Evolutionary conservation across 805 yeast species (phyloP), one percentile per base, ranked within the genome.

Genomic region (Candida coleopterorum): DNA sequence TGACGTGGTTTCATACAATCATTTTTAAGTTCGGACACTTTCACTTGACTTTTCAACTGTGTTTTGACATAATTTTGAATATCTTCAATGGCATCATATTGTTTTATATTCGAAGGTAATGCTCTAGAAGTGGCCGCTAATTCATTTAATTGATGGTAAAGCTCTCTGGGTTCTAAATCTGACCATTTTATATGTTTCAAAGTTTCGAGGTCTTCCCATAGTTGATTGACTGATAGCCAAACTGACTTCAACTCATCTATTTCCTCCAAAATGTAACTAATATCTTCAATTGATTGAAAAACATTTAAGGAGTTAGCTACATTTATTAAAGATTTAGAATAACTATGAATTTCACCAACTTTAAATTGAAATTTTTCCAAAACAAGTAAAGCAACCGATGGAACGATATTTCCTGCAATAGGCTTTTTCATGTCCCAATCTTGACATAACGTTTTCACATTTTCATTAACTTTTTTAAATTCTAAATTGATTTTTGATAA

Each of bases 61-160:
- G 53, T 52, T 32, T 72, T 73, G 7, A 83, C 53, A 1, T 45
- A 42, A 7, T 51, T 53, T 43, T 77, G 78, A n/a, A 81, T 63
- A 14, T 71, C 70, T 43, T 75, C 80, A 52, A 80, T 81, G 0
- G 89, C 88, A 0, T 78, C 63, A 52, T 85, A 82, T 42, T 78
- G 87, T 6, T 85, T 67, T 18, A 81, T 66, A 11, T 72, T 65
- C 0, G 68, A 56, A 0, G 90, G 85, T 60, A 80, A 65, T 0
- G 69, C 46, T 35, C 79, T 67, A 2, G 81, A 62, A 1, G 48
- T 49, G 1, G 57, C 54, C 1, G 76, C 42, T 9, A 82, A 52
- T 1, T 65, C 73, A 15, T 82, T 86, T 11, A 85, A 55, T 9
- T 60, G 54, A 10, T 53, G 56, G 30, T 77, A 64, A 4, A 82